These are phyloP conservation scores for Ophiocordyceps polyrhachis-furcata DNA, from an alignment of 2,329 filamentous ascomycete genomes.

Conservation along the genomic window DNA sequence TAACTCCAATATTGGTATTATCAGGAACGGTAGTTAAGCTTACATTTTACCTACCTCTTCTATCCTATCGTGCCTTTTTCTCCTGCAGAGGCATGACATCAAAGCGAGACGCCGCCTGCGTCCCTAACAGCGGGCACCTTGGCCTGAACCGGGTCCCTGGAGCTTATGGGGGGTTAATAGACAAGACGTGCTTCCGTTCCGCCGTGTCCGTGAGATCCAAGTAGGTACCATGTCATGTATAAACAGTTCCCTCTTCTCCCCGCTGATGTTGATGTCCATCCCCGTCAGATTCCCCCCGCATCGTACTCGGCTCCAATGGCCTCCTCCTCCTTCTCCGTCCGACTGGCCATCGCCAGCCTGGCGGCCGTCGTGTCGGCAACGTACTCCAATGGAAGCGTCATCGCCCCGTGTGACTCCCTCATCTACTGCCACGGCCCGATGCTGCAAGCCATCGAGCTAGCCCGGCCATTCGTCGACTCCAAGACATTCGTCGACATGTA, in stretches of 20 bases:
- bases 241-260: too few species aligned
- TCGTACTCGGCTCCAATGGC: background rate
- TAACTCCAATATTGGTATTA: too few species aligned
- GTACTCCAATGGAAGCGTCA: slow-evolving; percentile 39
- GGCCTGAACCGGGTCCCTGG: too few species aligned
- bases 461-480: slow-evolving; percentile 44
- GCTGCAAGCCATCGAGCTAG: slow-evolving; percentile 41
- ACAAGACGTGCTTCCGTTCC: too few species aligned
- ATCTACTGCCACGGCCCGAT: slow-evolving; percentile 50
- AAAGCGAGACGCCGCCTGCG: too few species aligned
- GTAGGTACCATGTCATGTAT: too few species aligned
- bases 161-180: too few species aligned
- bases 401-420: slow-evolving; percentile 47
- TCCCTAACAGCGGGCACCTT: too few species aligned
- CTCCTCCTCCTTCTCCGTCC: too few species aligned
- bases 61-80: background rate
- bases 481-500: slow-evolving; percentile 57
- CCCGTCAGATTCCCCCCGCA: too few species aligned
- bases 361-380: slow-evolving; percentile 21
- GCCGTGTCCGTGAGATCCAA: too few species aligned
- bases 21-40: too few species aligned
- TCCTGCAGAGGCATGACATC: background rate
- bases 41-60: background rate
- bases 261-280: background rate
- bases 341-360: slow-evolving; percentile 9